Percentiles rank a stretch among this genome's conserved stretches.
Evolutionary conservation across 2,329 filamentous ascomycete species (phyloP).

Genomic region (Pestalotiopsis sp.): DNA sequence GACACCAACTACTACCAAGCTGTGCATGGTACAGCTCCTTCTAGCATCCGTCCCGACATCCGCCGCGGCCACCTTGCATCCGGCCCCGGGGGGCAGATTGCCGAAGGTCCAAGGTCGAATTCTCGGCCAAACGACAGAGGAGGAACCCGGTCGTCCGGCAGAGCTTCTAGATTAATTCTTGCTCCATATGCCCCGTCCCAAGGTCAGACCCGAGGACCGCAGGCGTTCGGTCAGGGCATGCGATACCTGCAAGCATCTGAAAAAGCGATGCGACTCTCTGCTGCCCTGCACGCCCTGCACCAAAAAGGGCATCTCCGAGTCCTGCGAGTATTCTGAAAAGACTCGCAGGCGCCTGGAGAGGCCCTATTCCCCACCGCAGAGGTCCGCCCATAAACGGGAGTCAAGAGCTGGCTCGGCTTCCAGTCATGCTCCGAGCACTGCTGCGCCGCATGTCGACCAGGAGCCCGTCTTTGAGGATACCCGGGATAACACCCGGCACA

Average conservation of each 20-base stretch:
- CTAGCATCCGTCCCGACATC: not conserved
- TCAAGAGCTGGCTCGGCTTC: not conserved
- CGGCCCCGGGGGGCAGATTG: constrained; percentile 1
- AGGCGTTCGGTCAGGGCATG: constrained; percentile 12
- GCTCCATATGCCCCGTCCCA: constrained; percentile 12
- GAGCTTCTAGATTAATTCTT: not conserved
- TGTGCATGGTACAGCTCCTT: not conserved
- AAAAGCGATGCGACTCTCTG: constrained; percentile 13
- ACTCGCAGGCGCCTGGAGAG: constrained; percentile 3
- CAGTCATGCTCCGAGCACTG: constrained; percentile 1
- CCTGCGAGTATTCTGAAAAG: constrained; percentile 10
- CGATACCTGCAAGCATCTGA: constrained; percentile 12
- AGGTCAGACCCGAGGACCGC: constrained; percentile 16
- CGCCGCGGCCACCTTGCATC: not conserved
- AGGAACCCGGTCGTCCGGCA: not conserved
- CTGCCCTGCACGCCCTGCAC: constrained; percentile 11
- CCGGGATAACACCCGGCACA: constrained; percentile 27
- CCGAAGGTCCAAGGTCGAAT: not conserved
- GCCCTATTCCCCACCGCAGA: constrained; percentile 1
- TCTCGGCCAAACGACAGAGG: constrained; percentile 1
- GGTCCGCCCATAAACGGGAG: not conserved
- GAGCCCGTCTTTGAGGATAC: constrained; percentile 16
- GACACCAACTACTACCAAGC: not conserved
- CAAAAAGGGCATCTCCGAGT: constrained; percentile 10
- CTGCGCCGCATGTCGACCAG: not conserved